Base-by-base conservation (phyloP, 176 grass and related monocot species). In the Eragrostis nindensis region DNA sequence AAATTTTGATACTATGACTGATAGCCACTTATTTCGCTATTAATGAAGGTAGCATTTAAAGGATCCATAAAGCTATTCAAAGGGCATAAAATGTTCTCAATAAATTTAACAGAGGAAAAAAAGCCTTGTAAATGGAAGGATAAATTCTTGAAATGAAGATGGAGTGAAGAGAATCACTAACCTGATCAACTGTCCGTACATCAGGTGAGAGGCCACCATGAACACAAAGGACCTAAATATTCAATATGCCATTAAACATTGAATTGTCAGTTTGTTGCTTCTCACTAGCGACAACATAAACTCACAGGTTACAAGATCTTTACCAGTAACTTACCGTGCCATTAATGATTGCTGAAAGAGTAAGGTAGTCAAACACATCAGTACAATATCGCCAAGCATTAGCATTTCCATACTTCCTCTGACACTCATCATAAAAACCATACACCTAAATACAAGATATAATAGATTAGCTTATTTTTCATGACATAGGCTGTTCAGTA, bases 311-410 rank as follows among this genome's bases (percentile, higher is more conserved):
- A 48, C 38, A 70, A 77, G 27, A 46, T 60, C 10, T 66, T 10
- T 87, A 66, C 36, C 2, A 6, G 47, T 29, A 43, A 32, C 86
- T 84, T 91, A 97, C 94, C 1, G 94, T 97, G 72, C 94, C 91
- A 83, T 97, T 91, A 79, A 93, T 97, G 83, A 97, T 97, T 47
- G 94, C 91, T 83, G 94, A 97, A 76, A 97, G 74, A 70, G 94
- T 97, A 87, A 97, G 91, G 74, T 89, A 97, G 67, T 97, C 94
- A 48, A 97, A 97, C 65, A 97, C 94, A 89, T 97, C 94, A 14
- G 94, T 97, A 73, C 94, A 97, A 61, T 97, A 97, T 70, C 94
- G 88, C 94, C 94, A 97, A 18, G 91, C 94, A 89, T 97, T 97
- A 30, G 94, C 94, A 83, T 97, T 97, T 71, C 94, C 94, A 66